Evolutionary conservation across 148 eudicot genomes (phyloP).

Genomic region (Vaccinium myrtillus): DNA sequence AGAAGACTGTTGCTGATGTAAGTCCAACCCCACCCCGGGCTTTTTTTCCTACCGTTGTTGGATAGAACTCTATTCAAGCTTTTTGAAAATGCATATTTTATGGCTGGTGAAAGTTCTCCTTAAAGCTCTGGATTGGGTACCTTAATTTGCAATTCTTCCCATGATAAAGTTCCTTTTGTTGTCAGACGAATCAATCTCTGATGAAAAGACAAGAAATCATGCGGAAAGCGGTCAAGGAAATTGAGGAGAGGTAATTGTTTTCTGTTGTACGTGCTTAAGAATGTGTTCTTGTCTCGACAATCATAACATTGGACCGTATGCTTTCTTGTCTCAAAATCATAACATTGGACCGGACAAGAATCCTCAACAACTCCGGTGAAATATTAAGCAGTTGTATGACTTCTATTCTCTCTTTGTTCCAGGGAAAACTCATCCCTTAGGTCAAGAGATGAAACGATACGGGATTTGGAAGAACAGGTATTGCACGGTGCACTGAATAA

Average conservation of each 20-base stretch:
- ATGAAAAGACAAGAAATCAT: constrained; percentile 64
- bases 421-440: constrained; percentile 48
- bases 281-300: neutral
- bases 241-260: constrained; percentile 60
- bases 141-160: neutral
- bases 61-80: neutral
- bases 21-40: neutral
- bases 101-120: neutral
- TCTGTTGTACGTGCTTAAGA: neutral
- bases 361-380: neutral
- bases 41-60: neutral
- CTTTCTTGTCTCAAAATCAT: neutral
- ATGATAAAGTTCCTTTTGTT: constrained; percentile 11
- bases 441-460: constrained; percentile 52
- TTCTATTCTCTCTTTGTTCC: constrained; percentile 6
- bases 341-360: neutral
- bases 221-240: constrained; percentile 50
- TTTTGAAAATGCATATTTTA: neutral
- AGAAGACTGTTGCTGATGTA: constrained; percentile 52
- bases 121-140: neutral
- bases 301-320: neutral
- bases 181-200: constrained; percentile 62
- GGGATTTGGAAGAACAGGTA: constrained; percentile 91
- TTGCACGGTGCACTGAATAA: neutral
- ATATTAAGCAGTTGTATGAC: neutral